phyloP scores from a whole-genome alignment of 2,329 filamentous ascomycete species.

The Fusarium goolgardi region DNA sequence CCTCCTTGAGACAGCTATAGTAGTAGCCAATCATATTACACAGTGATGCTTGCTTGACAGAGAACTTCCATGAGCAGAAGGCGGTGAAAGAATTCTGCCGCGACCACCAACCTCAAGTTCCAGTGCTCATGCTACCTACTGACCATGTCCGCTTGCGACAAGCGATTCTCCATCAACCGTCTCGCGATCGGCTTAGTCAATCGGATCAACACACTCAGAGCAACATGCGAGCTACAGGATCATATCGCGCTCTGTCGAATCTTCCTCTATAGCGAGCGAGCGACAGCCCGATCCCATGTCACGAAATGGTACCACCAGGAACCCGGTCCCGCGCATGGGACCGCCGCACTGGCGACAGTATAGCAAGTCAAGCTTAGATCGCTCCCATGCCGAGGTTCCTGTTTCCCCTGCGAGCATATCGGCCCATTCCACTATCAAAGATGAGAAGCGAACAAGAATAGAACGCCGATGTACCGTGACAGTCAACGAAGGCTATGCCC shows the following conservation, averaged over 20 bases:
- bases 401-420: constrained; percentile 63
- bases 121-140: constrained; percentile 23
- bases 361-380: constrained; percentile 61
- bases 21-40: constrained; percentile 36
- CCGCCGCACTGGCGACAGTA: constrained; percentile 65
- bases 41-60: background rate
- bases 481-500: constrained; percentile 79
- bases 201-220: constrained; percentile 22
- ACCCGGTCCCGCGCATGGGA: constrained; percentile 56
- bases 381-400: constrained; percentile 54
- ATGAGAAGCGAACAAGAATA: constrained; percentile 50
- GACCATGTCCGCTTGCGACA: constrained; percentile 23
- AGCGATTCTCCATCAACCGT: constrained; percentile 12
- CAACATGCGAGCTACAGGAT: constrained; percentile 43
- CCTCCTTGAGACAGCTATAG: background rate
- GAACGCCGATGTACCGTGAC: constrained; percentile 66
- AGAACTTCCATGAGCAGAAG: constrained; percentile 35
- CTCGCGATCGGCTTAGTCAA: constrained; percentile 22
- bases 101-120: constrained; percentile 37
- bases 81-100: constrained; percentile 50
- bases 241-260: constrained; percentile 31
- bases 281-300: constrained; percentile 45
- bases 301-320: constrained; percentile 46
- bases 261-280: constrained; percentile 33
- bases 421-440: constrained; percentile 60